Percentiles rank a stretch among this genome's conserved stretches.
These are phyloP conservation scores for Cornus suecica DNA, from an alignment of 148 eudicot genomes.

Conservation along the genomic window DNA sequence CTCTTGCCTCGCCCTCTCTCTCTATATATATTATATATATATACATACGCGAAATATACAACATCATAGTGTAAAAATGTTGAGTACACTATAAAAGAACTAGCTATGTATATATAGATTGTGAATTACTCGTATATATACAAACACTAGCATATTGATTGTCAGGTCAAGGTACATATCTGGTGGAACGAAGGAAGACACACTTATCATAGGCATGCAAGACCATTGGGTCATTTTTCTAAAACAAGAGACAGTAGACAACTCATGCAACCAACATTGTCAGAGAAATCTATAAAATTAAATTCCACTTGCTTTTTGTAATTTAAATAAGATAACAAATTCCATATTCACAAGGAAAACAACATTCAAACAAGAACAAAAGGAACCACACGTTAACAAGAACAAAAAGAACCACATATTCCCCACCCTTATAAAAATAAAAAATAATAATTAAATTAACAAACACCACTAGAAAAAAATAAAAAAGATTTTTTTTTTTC, in stretches of 20 bases:
- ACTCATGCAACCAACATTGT: slow-evolving; percentile 7
- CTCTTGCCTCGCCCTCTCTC: too few relatives aligned
- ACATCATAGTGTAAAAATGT: too few relatives aligned
- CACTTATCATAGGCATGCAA: not conserved
- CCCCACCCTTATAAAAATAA: not conserved
- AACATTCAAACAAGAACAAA: slow-evolving; percentile 4
- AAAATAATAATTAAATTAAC: not conserved
- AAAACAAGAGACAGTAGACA: not conserved
- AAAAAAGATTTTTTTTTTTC: too few relatives aligned
- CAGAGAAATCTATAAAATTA: not conserved
- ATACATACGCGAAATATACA: too few relatives aligned
- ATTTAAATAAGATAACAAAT: not conserved
- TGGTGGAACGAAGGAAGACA: not conserved
- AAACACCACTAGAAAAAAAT: too few relatives aligned
- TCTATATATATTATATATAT: too few relatives aligned
- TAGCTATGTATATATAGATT: too few relatives aligned
- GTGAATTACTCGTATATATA: too few relatives aligned
- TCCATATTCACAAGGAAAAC: not conserved
- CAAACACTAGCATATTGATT: too few relatives aligned
- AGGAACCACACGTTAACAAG: slow-evolving; percentile 9
- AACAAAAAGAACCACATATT: slow-evolving; percentile 1
- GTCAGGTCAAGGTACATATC: too few relatives aligned
- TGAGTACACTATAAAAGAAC: too few relatives aligned
- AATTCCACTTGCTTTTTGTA: not conserved
- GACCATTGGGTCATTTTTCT: not conserved